Evolutionary conservation across 108 stramenopile species (phyloP).

Genomic region (Schizochytrium sp.): DNA sequence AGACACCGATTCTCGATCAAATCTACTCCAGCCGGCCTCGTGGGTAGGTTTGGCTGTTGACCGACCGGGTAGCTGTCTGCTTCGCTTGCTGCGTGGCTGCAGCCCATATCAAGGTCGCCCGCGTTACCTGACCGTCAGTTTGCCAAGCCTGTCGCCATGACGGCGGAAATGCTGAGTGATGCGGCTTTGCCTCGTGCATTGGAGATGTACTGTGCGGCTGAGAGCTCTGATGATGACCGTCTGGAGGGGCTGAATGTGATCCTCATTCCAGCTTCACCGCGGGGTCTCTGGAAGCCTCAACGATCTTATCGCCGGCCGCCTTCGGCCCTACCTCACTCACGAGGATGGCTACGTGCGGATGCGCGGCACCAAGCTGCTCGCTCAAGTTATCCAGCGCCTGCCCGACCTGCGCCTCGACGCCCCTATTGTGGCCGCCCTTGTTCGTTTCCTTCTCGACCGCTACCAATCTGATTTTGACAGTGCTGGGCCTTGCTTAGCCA

Average conservation of each 20-base stretch:
- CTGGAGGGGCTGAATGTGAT: constrained; percentile 33
- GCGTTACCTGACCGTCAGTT: neutral
- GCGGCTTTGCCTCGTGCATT: constrained; percentile 48
- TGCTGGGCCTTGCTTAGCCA: neutral
- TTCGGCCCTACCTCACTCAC: constrained; percentile 42
- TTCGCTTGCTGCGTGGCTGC: no score
- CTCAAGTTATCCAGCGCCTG: constrained; percentile 42
- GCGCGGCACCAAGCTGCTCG: constrained; percentile 50
- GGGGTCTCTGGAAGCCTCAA: constrained; percentile 20
- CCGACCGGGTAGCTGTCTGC: no score
- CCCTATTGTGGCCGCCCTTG: neutral
- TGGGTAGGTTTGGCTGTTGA: no score
- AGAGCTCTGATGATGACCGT: constrained; percentile 39
- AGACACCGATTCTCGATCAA: no score
- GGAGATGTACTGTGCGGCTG: constrained; percentile 42
- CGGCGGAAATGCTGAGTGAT: constrained; percentile 55
- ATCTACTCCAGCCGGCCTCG: no score
- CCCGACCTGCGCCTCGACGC: constrained; percentile 40
- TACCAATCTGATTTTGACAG: constrained; percentile 38
- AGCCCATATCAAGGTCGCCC: neutral
- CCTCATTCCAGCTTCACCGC: constrained; percentile 48
- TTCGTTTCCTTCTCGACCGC: constrained; percentile 45
- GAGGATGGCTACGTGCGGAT: constrained; percentile 53
- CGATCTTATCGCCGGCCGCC: constrained; percentile 33
- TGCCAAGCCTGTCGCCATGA: neutral